Conservation (phyloP, 129 eudicot species). For the Ambrosia artemisiifolia region DNA sequence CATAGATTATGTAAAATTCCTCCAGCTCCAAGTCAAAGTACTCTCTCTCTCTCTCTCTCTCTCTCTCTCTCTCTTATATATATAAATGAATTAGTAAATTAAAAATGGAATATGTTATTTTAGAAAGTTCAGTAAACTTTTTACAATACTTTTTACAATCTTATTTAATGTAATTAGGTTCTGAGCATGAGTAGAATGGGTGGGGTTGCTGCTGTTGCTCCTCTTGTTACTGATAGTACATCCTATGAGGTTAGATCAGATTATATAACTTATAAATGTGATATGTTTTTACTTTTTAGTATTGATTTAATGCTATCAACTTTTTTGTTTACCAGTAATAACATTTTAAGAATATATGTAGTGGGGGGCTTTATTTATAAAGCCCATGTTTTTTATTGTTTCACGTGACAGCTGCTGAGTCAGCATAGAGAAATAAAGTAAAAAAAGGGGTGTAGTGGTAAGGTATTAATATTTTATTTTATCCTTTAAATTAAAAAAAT, state of each 20-base stretch:
- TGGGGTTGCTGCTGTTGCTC: constrained; percentile 83
- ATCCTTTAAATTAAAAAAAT: too few relatives aligned
- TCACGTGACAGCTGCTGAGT: too few relatives aligned
- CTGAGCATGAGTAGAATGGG: constrained; percentile 97
- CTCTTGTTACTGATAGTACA: constrained; percentile 44
- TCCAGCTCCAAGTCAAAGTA: constrained; percentile 99
- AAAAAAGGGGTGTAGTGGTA: too few relatives aligned
- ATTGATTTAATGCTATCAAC: background rate
- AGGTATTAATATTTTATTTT: too few relatives aligned
- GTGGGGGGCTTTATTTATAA: too few relatives aligned
- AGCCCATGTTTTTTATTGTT: too few relatives aligned
- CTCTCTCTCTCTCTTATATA: constrained; percentile 34
- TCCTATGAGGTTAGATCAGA: constrained; percentile 47
- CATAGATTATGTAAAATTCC: constrained; percentile 97
- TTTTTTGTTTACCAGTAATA: background rate
- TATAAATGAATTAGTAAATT: background rate
- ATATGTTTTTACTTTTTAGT: background rate
- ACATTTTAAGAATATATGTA: too few relatives aligned
- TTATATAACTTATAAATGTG: background rate
- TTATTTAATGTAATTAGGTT: constrained; percentile 43
- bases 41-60: constrained; percentile 34
- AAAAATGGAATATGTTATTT: background rate
- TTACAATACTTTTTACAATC: background rate
- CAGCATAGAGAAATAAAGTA: too few relatives aligned
- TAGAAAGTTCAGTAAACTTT: background rate